Evolutionary conservation across 495 filamentous ascomycete species (phyloP).

Genomic region (Chaetomidium leptoderma): DNA sequence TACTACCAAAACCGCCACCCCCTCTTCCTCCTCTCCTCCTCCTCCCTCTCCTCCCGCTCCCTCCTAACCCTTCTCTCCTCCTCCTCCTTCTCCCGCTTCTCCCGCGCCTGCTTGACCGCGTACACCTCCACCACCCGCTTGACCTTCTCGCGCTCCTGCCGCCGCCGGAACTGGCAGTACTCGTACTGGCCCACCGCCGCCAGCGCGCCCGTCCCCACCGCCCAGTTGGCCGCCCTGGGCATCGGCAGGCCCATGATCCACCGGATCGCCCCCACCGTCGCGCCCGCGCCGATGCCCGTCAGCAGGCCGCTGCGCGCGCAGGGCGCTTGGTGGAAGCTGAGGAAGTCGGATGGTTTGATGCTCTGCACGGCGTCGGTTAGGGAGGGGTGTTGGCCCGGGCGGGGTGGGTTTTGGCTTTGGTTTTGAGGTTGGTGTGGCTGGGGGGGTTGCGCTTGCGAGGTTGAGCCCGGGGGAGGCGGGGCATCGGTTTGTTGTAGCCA

Average conservation of each 20-base stretch:
- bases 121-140: constrained; percentile 76
- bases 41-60: constrained; percentile 47
- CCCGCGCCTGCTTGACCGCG: constrained; percentile 57
- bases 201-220: constrained; percentile 66
- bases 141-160: constrained; percentile 71
- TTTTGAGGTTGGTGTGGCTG: neutral
- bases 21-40: constrained; percentile 32
- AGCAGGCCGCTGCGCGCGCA: constrained; percentile 80
- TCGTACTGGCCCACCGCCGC: constrained; percentile 66
- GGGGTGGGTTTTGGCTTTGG: constrained; percentile 7
- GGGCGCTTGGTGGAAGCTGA: constrained; percentile 70
- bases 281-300: constrained; percentile 73
- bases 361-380: constrained; percentile 62
- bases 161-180: constrained; percentile 68
- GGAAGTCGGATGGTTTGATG: constrained; percentile 65
- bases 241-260: constrained; percentile 59
- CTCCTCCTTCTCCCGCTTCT: constrained; percentile 44
- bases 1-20: constrained; percentile 53
- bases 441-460: neutral
- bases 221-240: constrained; percentile 71
- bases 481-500: constrained; percentile 14
- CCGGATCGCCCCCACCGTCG: constrained; percentile 65
- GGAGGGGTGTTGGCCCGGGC: constrained; percentile 15
- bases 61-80: constrained; percentile 45
- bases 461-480: neutral